phyloP scores from a whole-genome alignment of 176 grass and related monocot genomes.

The Triticum timopheevii region DNA sequence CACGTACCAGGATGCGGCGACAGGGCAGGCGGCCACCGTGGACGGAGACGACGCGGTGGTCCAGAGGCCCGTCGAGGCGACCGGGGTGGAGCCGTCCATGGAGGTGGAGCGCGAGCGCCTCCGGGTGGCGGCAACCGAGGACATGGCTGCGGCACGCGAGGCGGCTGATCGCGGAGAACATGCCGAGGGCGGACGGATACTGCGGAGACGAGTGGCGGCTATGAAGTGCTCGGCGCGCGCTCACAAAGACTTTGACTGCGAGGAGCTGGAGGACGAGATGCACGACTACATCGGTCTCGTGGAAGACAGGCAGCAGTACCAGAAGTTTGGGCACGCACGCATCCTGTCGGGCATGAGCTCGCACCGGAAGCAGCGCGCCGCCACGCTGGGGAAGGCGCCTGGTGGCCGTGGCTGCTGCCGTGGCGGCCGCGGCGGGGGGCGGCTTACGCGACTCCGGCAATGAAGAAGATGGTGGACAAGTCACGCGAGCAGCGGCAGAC shows the following conservation, averaged over 20 bases:
- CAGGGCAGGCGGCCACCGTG: constrained; percentile 28
- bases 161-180: constrained; percentile 33
- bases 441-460: not conserved
- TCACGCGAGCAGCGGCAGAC: not conserved
- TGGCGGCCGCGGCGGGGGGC: too few species aligned
- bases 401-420: too few species aligned
- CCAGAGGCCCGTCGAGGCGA: not conserved
- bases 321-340: not conserved
- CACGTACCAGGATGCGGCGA: constrained; percentile 54
- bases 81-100: not conserved
- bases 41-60: constrained; percentile 35
- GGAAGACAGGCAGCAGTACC: not conserved
- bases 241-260: not conserved
- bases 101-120: constrained; percentile 48
- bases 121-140: constrained; percentile 34
- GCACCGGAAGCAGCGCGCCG: constrained; percentile 30
- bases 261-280: not conserved
- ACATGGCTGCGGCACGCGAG: constrained; percentile 37
- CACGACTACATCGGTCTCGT: constrained; percentile 16
- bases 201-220: not conserved
- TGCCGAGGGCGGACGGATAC: constrained; percentile 20
- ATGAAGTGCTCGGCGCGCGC: not conserved
- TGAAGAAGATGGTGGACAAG: not conserved
- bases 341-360: constrained; percentile 35
- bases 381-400: not conserved